These are phyloP conservation scores for Rhododendron griersonianum DNA, from an alignment of 148 eudicot genomes.

Conservation along the genomic window DNA sequence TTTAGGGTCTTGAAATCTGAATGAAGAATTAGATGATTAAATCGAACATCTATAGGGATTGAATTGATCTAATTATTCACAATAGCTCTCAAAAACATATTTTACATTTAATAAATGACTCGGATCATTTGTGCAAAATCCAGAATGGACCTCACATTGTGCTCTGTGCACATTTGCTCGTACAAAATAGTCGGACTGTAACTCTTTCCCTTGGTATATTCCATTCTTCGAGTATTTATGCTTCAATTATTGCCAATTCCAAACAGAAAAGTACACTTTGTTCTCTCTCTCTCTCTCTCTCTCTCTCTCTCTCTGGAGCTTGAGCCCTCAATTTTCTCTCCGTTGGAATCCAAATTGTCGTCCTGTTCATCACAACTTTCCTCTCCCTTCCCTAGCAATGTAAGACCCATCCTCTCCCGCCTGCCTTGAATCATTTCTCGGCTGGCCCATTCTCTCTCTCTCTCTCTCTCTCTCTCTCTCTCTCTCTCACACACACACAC, in stretches of 20 bases:
- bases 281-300: not conserved
- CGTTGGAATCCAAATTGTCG: not conserved
- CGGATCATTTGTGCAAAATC: accelerated
- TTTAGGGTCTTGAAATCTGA: no score
- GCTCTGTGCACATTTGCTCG: no score
- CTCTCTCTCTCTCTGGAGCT: not conserved
- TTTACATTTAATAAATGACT: no score
- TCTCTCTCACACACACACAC: not conserved
- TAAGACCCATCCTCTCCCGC: constrained; percentile 4
- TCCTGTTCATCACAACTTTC: not conserved
- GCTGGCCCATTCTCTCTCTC: constrained; percentile 10
- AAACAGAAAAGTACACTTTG: not conserved
- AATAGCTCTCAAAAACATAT: no score
- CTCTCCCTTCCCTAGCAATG: constrained; percentile 8
- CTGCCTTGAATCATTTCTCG: constrained; percentile 23
- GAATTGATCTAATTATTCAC: no score
- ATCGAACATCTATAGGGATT: no score
- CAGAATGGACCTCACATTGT: no score
- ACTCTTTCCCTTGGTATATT: no score
- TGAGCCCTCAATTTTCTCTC: not conserved
- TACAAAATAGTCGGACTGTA: no score
- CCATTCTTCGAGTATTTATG: not conserved
- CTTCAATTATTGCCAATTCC: not conserved
- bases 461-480: not conserved
- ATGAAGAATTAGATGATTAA: no score